Evolutionary conservation across 2,329 filamentous ascomycete genomes (phyloP), one percentile per base, ranked within the genome.

Genomic region (Colletotrichum melonis): DNA sequence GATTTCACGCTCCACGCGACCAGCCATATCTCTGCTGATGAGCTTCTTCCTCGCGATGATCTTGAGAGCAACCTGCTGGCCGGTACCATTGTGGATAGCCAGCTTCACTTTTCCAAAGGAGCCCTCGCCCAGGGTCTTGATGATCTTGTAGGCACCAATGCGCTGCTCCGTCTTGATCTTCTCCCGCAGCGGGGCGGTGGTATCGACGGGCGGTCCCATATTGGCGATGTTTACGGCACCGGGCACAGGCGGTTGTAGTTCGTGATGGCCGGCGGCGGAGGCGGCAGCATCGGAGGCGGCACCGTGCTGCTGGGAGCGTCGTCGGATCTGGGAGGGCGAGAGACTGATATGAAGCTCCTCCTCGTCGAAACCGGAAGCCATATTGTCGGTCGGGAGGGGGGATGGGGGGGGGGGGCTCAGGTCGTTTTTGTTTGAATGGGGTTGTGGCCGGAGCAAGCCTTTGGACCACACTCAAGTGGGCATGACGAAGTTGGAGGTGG

Each of bases 91-190:
- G 82, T 99, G 97, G 55, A 95, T 93, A 26, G 97, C 97, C 78
- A 99, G 90, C 88, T 98, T 98, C 82, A 99, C 97, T 86, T 99
- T 99, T 78, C 97, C 97, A 82, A 99, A 99, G 3, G 95, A 98
- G 59, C 97, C 97, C 85, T 99, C 97, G 69, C 97, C 97, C 16
- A 99, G 89, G 19, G 96, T 98, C 82, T 92, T 93, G 78, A 98
- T 88, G 70, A 98, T 92, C 78, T 93, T 94, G 86, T 99, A 99
- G 83, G 95, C 94, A 76, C 95, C 95, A 79, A 98, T 92, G 77
- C 96, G 92, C 86, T 96, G 93, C 85, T 94, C 94, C 76, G 92
- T 90, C 85, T 89, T 92, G 85, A 83, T 81, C 80, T 85, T 87
- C 71, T 88, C 81, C 73, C 82, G 80, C 70, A 80, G 78, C 72